These are phyloP conservation scores for Salix caprea DNA, from an alignment of 345 rosid genomes.

Conservation along the genomic window DNA sequence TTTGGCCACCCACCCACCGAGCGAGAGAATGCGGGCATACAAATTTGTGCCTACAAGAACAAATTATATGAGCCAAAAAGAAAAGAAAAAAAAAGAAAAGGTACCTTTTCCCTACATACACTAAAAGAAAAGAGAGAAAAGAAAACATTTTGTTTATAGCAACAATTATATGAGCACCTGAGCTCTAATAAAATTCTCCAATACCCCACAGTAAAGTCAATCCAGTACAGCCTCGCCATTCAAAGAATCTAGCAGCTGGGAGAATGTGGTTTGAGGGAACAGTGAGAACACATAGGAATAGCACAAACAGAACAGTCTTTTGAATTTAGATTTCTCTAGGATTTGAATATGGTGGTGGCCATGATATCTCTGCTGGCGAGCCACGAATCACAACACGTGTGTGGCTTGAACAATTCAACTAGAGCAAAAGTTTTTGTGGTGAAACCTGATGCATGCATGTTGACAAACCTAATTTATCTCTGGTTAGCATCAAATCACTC, in stretches of 20 bases:
- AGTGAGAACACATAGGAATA: constrained; percentile 14
- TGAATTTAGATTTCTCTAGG: background rate
- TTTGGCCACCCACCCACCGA: too few species aligned
- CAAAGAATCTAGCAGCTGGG: background rate
- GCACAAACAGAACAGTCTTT: background rate
- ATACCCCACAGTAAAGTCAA: constrained; percentile 7
- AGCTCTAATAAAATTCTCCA: background rate
- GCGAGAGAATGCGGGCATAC: too few species aligned
- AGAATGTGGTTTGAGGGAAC: background rate
- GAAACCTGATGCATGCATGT: constrained; percentile 11
- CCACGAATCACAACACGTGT: constrained; percentile 5
- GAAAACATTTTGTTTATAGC: background rate
- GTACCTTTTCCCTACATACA: too few species aligned
- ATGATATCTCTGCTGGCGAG: background rate
- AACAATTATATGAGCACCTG: constrained; percentile 3
- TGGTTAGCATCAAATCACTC: background rate
- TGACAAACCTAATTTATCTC: background rate
- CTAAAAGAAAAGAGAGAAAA: too few species aligned
- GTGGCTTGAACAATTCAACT: background rate
- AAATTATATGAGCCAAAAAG: too few species aligned
- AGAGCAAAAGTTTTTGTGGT: background rate
- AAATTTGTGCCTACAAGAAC: too few species aligned
- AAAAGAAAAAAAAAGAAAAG: too few species aligned
- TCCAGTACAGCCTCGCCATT: background rate
- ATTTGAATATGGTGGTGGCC: constrained; percentile 10